phyloP scores from a whole-genome alignment of 2,329 filamentous ascomycete genomes.

The Talaromyces sp. region DNA sequence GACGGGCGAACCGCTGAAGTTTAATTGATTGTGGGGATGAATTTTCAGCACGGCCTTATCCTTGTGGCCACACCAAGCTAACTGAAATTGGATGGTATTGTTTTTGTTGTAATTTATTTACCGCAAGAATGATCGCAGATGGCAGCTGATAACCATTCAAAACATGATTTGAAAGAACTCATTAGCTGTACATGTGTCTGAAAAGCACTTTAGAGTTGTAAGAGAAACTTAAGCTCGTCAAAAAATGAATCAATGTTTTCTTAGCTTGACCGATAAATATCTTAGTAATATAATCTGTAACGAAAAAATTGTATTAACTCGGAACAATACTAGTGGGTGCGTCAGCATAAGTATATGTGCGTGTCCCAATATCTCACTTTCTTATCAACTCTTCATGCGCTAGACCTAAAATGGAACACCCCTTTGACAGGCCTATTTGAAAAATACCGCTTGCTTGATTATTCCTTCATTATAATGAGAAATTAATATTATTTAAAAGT shows the following conservation, averaged over 20 bases:
- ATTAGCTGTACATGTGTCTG: background rate
- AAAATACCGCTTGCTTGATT: background rate
- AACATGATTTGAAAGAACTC: background rate
- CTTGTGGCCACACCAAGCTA: background rate
- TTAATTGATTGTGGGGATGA: background rate
- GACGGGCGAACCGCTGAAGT: background rate
- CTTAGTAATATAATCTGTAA: background rate
- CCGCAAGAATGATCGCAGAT: too few species aligned
- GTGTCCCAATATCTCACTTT: background rate
- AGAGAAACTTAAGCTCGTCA: background rate
- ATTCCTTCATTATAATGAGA: background rate
- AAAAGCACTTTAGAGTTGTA: background rate
- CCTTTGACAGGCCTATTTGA: background rate
- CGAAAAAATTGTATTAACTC: background rate
- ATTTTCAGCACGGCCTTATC: background rate
- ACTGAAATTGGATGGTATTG: background rate
- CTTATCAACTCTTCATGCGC: background rate
- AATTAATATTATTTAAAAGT: background rate
- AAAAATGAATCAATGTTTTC: background rate
- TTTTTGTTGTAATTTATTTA: too few species aligned
- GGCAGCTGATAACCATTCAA: background rate
- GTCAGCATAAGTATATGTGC: background rate
- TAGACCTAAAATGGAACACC: background rate
- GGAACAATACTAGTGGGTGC: background rate
- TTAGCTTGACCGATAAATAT: background rate